Evolutionary conservation across 2,329 filamentous ascomycete species (phyloP).

Genomic region (Fusarium sambucinum): DNA sequence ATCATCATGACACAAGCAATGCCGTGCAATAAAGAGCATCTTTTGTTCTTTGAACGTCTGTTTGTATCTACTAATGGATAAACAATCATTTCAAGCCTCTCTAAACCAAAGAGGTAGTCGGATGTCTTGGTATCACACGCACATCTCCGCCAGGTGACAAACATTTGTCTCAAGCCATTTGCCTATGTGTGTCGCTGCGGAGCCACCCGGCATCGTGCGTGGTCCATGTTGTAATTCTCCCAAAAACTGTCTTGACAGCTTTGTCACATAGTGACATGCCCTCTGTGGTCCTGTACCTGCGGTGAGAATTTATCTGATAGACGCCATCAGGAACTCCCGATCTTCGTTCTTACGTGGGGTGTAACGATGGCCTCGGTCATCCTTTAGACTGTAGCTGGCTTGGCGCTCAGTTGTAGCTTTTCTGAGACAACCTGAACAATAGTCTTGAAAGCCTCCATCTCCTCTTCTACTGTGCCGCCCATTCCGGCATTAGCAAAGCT

Average conservation of each 20-base stretch:
- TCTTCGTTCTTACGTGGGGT: background rate
- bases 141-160: conserved; percentile 39
- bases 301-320: background rate
- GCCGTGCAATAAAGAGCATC: background rate
- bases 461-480: conserved; percentile 88
- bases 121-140: conserved; percentile 30
- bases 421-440: conserved; percentile 75
- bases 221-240: conserved; percentile 34
- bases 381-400: conserved; percentile 10
- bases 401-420: conserved; percentile 44
- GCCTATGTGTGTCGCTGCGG: conserved; percentile 34
- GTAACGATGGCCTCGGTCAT: background rate
- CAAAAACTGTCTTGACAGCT: conserved; percentile 39
- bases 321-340: background rate
- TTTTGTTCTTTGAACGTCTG: background rate
- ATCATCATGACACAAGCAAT: background rate
- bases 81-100: background rate
- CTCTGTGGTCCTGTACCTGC: background rate
- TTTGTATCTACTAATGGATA: background rate
- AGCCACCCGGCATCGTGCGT: conserved; percentile 30
- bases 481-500: conserved; percentile 79
- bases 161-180: conserved; percentile 40
- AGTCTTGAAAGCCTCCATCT: conserved; percentile 86
- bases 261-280: conserved; percentile 9
- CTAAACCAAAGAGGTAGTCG: conserved; percentile 4